phyloP scores from a whole-genome alignment of 2,329 filamentous ascomycete genomes.

The Albifimbria verrucaria region DNA sequence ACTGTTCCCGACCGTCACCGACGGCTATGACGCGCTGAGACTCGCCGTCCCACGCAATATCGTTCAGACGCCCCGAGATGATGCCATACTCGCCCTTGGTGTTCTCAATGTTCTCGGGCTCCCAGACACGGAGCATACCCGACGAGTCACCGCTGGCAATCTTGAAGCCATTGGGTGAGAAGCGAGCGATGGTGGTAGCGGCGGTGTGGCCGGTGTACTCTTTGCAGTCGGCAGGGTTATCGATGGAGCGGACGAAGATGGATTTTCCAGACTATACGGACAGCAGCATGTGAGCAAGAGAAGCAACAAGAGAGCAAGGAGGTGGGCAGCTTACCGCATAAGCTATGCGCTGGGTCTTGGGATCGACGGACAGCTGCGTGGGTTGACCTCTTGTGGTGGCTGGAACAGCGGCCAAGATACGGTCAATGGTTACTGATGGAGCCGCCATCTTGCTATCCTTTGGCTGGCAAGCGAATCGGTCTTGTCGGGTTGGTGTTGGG shows the following conservation, averaged over 20 bases:
- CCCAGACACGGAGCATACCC: conserved; percentile 88
- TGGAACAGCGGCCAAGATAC: conserved; percentile 82
- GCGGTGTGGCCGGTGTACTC: conserved; percentile 93
- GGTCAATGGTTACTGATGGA: conserved; percentile 53
- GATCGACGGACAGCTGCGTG: conserved; percentile 82
- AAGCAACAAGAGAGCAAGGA: background rate
- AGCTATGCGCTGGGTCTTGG: conserved; percentile 86
- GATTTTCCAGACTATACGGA: conserved; percentile 80
- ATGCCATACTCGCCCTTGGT: conserved; percentile 95
- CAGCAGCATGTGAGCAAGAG: background rate
- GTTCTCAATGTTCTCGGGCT: conserved; percentile 76
- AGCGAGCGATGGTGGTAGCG: conserved; percentile 86
- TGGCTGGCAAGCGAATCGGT: background rate
- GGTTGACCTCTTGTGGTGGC: conserved; percentile 81
- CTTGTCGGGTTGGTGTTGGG: background rate
- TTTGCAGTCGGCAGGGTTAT: conserved; percentile 76
- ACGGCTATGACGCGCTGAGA: conserved; percentile 95
- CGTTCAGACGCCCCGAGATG: conserved; percentile 91
- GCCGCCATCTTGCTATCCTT: conserved; percentile 25
- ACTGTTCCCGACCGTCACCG: conserved; percentile 89
- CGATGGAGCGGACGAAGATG: conserved; percentile 92
- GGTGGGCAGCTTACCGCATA: conserved; percentile 69
- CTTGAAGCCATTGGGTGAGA: conserved; percentile 92
- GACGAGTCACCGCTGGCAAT: conserved; percentile 86
- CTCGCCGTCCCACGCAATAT: conserved; percentile 96